Evolutionary conservation across 2,329 filamentous ascomycete species (phyloP).

Genomic region (Paecilomyces niveus): DNA sequence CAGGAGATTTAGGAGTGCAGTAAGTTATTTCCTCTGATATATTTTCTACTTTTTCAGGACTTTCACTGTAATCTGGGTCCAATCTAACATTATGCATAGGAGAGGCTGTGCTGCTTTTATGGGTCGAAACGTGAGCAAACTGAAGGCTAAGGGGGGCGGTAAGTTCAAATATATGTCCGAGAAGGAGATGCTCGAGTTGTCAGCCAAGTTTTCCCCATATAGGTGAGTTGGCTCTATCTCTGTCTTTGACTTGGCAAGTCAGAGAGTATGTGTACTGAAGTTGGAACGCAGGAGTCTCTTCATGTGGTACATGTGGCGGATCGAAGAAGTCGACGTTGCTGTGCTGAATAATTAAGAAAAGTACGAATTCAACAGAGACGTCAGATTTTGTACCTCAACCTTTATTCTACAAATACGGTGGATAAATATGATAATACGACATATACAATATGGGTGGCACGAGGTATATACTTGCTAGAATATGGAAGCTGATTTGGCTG

Average conservation of each 20-base stretch:
- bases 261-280: slow-evolving; percentile 18
- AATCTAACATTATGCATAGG: slow-evolving; percentile 22
- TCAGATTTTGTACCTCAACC: background rate
- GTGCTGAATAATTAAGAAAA: slow-evolving; percentile 32
- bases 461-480: background rate
- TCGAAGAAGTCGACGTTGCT: slow-evolving; percentile 68
- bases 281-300: slow-evolving; percentile 59
- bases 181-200: slow-evolving; percentile 79
- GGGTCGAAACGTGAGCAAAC: slow-evolving; percentile 73
- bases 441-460: background rate
- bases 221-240: slow-evolving; percentile 39
- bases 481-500: no score
- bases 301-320: slow-evolving; percentile 98
- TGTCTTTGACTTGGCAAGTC: background rate
- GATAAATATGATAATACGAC: background rate
- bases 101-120: slow-evolving; percentile 84
- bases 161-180: slow-evolving; percentile 99
- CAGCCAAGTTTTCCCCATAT: slow-evolving; percentile 76
- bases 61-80: background rate
- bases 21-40: slow-evolving; percentile 29
- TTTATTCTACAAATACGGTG: background rate
- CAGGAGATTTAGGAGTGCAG: slow-evolving; percentile 89
- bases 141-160: slow-evolving; percentile 69
- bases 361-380: background rate
- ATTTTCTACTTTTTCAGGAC: background rate